Conservation (phyloP, 176 grass and related monocot genomes). For the Ampelocalamus luodianensis region DNA sequence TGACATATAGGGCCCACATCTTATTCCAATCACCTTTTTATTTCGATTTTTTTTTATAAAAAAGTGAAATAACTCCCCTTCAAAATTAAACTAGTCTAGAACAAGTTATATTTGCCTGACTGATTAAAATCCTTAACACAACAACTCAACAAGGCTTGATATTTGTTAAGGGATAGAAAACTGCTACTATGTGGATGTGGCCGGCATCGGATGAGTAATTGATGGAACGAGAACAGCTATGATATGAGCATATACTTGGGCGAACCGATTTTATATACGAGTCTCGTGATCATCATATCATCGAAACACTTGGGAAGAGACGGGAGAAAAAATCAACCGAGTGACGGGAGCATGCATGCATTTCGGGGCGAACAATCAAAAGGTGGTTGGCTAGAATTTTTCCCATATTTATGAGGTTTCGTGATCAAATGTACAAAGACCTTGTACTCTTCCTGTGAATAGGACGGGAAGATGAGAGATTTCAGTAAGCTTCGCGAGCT, state of each 20-base stretch:
- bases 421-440: background rate
- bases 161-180: background rate
- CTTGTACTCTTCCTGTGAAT: conserved; percentile 24
- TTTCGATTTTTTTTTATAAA: background rate
- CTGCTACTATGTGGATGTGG: background rate
- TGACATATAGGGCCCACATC: background rate
- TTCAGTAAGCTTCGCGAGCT: conserved; percentile 11
- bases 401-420: conserved; percentile 23
- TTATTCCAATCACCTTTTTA: background rate
- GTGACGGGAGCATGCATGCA: conserved; percentile 23
- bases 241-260: background rate
- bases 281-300: background rate
- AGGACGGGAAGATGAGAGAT: background rate
- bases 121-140: background rate
- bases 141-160: background rate
- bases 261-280: background rate
- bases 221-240: background rate
- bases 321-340: conserved; percentile 12
- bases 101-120: background rate
- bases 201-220: background rate
- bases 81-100: background rate
- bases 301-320: background rate
- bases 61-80: background rate
- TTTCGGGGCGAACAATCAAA: conserved; percentile 16
- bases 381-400: conserved; percentile 10